Evolutionary conservation across 2,329 filamentous ascomycete genomes (phyloP).

Genomic region (Delphinella strobiligena): DNA sequence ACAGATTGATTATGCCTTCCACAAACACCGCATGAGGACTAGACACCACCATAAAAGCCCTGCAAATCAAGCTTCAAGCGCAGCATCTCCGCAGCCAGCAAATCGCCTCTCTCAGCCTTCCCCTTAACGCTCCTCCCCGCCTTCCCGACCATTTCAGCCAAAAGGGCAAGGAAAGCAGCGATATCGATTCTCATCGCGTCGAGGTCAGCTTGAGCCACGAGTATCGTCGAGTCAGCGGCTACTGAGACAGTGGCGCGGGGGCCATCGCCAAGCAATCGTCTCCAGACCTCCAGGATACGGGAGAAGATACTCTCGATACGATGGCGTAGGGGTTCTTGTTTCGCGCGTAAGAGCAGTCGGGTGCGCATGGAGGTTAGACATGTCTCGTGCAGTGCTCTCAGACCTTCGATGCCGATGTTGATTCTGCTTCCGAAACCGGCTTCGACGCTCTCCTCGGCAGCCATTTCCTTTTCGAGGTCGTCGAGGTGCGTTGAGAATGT

Average conservation of each 20-base stretch:
- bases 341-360: conserved; percentile 19
- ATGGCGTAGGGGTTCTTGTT: conserved; percentile 15
- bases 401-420: conserved; percentile 13
- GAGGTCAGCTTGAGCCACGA: not conserved
- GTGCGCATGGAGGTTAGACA: conserved; percentile 18
- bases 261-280: no score
- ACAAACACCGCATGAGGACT: not conserved
- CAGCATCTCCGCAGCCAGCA: not conserved
- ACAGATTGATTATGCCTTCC: not conserved
- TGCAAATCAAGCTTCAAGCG: not conserved
- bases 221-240: not conserved
- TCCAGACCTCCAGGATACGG: conserved; percentile 11
- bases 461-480: conserved; percentile 47
- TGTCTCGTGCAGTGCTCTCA: conserved; percentile 16
- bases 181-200: not conserved
- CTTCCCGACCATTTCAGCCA: not conserved
- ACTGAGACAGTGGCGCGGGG: no score
- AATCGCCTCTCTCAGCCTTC: not conserved
- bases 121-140: not conserved
- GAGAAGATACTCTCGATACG: conserved; percentile 17
- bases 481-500: conserved; percentile 56
- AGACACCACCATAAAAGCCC: not conserved
- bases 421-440: conserved; percentile 23
- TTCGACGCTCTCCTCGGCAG: conserved; percentile 30
- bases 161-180: not conserved